Evolutionary conservation across 2,329 filamentous ascomycete species (phyloP), one percentile per base, ranked within the genome.

Genomic region (Rasamsonia emersonii): DNA sequence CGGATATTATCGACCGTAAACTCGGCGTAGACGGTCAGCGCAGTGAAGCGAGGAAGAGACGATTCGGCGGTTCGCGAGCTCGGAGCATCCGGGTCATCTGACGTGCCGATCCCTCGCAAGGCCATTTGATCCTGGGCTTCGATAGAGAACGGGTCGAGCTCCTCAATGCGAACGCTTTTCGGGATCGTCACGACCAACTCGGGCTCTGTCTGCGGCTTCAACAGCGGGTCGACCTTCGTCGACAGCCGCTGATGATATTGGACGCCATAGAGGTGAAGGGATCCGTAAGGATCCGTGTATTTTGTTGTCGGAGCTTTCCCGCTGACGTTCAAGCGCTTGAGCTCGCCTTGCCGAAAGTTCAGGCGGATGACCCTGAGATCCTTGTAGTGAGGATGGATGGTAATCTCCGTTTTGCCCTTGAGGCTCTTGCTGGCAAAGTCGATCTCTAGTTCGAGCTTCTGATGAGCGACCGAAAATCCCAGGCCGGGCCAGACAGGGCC

Each of bases 371-470:
- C 56, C 38, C 62, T 65, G 32, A 80, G 58, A 18, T 75, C 67
- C 39, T 65, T 65, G 37, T 65, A 62, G 36, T 71, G 66, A 13
- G 77, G 77, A 44, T 82, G 79, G 33, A 96, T 76, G 18, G 79
- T 82, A 45, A 98, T 82, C 45, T 88, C 81, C 6, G 83, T 85
- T 41, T 75, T 80, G 30, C 91, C 91, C 39, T 74, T 78, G 49
- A 96, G 64, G 50, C 70, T 73, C 58, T 79, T 80, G 33, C 74
- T 75, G 42, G 74, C 71, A 55, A 98, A 93, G 62, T 93, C 83
- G 53, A 98, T 70, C 49, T 96, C 88, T 38, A 98, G 69, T 48
- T 86, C 80, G 30, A 98, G 79, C 55, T 84, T 83, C 62, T 96
- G 89, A 61, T 86, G 81, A 33, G 85, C 71, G 36, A 96, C 66